These are phyloP conservation scores for Ophioceras dolichostomum DNA, from an alignment of 2,329 filamentous ascomycete genomes.

Conservation along the genomic window DNA sequence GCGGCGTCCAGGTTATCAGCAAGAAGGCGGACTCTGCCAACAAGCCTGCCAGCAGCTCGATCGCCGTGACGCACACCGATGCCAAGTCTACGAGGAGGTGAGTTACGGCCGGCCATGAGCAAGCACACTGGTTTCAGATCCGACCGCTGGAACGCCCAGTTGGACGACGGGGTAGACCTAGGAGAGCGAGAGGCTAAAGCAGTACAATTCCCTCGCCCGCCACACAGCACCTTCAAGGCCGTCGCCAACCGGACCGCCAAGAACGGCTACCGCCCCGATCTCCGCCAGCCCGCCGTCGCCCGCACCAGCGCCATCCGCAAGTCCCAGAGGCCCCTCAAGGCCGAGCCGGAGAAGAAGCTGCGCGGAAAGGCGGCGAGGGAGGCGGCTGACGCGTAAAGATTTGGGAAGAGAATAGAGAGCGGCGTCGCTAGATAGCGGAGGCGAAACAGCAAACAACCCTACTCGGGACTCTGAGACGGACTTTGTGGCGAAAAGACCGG, in stretches of 20 bases:
- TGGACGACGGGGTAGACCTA: too few relatives aligned
- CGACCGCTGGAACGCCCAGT: too few relatives aligned
- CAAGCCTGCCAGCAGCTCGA: conserved; percentile 58
- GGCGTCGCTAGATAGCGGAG: too few relatives aligned
- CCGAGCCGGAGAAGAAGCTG: conserved; percentile 58
- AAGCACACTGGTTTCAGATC: too few relatives aligned
- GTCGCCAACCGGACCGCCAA: conserved; percentile 75
- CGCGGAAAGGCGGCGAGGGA: conserved; percentile 71
- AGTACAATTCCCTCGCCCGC: conserved; percentile 4
- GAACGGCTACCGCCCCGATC: conserved; percentile 72
- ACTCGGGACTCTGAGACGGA: too few relatives aligned
- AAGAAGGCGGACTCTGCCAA: conserved; percentile 67
- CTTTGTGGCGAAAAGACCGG: too few relatives aligned
- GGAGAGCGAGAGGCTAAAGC: too few relatives aligned
- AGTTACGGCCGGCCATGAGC: conserved; percentile 23
- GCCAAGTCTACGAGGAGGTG: conserved; percentile 69
- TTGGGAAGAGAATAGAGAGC: neutral
- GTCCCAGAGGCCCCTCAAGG: conserved; percentile 70
- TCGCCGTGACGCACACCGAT: conserved; percentile 56
- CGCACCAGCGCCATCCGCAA: conserved; percentile 77
- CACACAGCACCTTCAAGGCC: conserved; percentile 70
- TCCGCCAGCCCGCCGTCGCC: conserved; percentile 67
- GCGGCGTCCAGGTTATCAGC: conserved; percentile 66
- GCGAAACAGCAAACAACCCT: too few relatives aligned
- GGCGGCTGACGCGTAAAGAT: conserved; percentile 35